phyloP scores from a whole-genome alignment of 169 alveolate genomes.

The Plasmodium knowlesi region DNA sequence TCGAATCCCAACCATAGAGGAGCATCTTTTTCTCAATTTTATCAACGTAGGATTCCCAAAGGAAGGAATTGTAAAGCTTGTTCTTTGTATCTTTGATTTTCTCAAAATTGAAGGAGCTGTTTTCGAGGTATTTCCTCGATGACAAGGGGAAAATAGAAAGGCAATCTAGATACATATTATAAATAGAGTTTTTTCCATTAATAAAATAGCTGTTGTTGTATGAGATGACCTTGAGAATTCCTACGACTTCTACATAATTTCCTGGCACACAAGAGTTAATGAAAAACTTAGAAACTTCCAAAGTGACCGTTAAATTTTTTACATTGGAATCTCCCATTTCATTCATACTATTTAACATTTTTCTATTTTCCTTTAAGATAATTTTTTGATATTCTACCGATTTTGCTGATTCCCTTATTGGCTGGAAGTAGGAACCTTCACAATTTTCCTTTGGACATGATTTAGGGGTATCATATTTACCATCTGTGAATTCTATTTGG shows the following conservation, averaged over 20 bases:
- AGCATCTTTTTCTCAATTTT: not conserved
- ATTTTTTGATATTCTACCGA: slow-evolving; percentile 68
- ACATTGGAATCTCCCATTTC: slow-evolving; percentile 27
- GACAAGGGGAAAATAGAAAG: slow-evolving; percentile 64
- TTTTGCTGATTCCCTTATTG: slow-evolving; percentile 70
- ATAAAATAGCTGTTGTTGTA: slow-evolving; percentile 21
- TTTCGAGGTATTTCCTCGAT: slow-evolving; percentile 46
- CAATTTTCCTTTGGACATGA: slow-evolving; percentile 17
- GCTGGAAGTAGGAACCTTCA: slow-evolving; percentile 26
- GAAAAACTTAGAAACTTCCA: slow-evolving; percentile 59
- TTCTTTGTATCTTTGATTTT: slow-evolving; percentile 36
- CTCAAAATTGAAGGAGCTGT: slow-evolving; percentile 37
- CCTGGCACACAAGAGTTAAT: slow-evolving; percentile 57
- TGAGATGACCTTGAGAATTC: slow-evolving; percentile 58
- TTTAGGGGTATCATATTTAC: slow-evolving; percentile 62
- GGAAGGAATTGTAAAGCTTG: slow-evolving; percentile 14
- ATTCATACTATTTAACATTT: slow-evolving; percentile 16
- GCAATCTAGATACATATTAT: slow-evolving; percentile 63
- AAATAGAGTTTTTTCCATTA: slow-evolving; percentile 66
- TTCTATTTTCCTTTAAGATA: slow-evolving; percentile 58
- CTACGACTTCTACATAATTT: slow-evolving; percentile 55
- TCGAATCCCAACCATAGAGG: not conserved
- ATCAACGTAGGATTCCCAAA: slow-evolving; percentile 70
- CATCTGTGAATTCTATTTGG: slow-evolving; percentile 48
- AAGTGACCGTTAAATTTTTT: slow-evolving; percentile 39